phyloP scores from a whole-genome alignment of 441 rosid genomes.

The Gossypium gossypioides region DNA sequence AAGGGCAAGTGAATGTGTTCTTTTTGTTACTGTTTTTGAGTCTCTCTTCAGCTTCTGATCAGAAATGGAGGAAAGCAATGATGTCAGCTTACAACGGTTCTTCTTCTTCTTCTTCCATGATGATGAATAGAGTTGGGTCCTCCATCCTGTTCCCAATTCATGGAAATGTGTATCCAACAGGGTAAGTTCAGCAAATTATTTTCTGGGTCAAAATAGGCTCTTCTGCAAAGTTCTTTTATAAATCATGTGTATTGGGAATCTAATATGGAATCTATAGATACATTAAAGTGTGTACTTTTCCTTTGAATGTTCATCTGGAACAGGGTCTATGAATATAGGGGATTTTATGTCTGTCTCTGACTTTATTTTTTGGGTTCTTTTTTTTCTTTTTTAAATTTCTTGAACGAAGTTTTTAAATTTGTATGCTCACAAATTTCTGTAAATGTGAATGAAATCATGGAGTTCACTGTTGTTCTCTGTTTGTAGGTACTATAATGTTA shows the following conservation, averaged over 20 bases:
- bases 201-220: not conserved
- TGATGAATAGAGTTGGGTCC: constrained; percentile 9
- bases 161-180: constrained; percentile 17
- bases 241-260: not conserved
- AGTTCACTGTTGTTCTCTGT: not conserved
- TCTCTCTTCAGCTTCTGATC: constrained; percentile 11
- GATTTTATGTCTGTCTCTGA: not conserved
- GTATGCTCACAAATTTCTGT: not conserved
- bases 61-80: constrained; percentile 15
- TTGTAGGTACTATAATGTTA: constrained; percentile 61
- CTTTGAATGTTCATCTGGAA: not conserved
- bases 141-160: constrained; percentile 14
- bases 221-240: not conserved
- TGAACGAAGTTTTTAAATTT: not conserved
- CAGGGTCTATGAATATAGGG: too few species aligned
- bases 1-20: not conserved
- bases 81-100: not conserved
- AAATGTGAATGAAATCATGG: not conserved
- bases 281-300: not conserved
- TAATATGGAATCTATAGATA: not conserved
- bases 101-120: not conserved
- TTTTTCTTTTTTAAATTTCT: too few species aligned
- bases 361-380: too few species aligned
- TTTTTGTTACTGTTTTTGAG: constrained; percentile 6
- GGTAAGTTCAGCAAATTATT: not conserved